Evolutionary conservation across 768 basidiomycete genomes (phyloP), one percentile per base, ranked within the genome.

Genomic region (Pisolithus microcarpus): DNA sequence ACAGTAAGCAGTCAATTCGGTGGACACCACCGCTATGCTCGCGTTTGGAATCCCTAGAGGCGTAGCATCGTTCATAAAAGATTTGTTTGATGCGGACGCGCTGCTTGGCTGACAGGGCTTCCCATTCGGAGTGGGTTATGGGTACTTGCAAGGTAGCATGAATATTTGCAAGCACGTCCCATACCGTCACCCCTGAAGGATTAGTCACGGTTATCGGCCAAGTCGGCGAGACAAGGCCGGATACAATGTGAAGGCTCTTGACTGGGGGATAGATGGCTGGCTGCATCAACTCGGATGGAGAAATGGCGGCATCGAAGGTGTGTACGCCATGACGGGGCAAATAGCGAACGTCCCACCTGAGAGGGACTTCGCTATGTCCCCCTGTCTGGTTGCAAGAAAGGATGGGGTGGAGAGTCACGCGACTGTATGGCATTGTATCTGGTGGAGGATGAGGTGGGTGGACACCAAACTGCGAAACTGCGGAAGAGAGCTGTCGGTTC

Each of bases 311-410:
- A 5, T 50, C 55, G 4, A 51, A 46, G 3, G 63, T 37, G 50
- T 52, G 48, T 43, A 60, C 65, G 4, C 46, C 24, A 24, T 38
- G 66, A 51, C 8, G 62, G 9, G 78, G 77, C n/a, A 67, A 28
- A 48, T 69, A 64, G 36, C 78, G 74, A 40, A 78, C 40, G 58
- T 82, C 79, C 80, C 80, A 82, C 15, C 72, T 52, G 36, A 80
- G 51, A 9, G 59, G 62, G 44, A 58, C 52, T n/a, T 52, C 54
- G 50, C 52, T 11, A 9, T 44, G 51, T 4, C 57, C 50, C 18
- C 61, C 58, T 8, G 54, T 40, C 28, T 51, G 28, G 7, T 56
- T 23, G 1, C 56, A 46, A 7, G 38, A 30, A 52, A 66, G 51
- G 7, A 66, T 56, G 13, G 52, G 24, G 28, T 56, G 58, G 15